These are phyloP conservation scores for Hypoxylon sp. DNA, from an alignment of 2,329 filamentous ascomycete genomes.

Conservation along the genomic window DNA sequence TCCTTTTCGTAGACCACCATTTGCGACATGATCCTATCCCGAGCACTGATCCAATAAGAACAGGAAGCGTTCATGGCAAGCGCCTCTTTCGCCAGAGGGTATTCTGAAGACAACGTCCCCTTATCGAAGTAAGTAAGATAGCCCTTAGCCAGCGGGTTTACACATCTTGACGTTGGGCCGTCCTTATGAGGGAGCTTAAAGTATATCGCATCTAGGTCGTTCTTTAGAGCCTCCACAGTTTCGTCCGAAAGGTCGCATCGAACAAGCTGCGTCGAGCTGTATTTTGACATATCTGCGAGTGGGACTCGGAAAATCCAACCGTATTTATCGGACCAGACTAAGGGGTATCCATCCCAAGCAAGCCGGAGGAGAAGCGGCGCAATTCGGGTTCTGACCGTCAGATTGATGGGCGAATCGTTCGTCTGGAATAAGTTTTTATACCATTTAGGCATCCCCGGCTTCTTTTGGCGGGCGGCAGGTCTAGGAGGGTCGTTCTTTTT, in stretches of 20 bases:
- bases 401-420: slow-evolving; percentile 73
- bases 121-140: slow-evolving; percentile 93
- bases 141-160: slow-evolving; percentile 88
- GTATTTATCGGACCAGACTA: slow-evolving; percentile 92
- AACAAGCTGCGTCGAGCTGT: slow-evolving; percentile 77
- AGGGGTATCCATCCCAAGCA: slow-evolving; percentile 87
- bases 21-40: slow-evolving; percentile 93
- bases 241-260: slow-evolving; percentile 83
- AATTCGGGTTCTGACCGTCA: slow-evolving; percentile 89
- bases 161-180: slow-evolving; percentile 85
- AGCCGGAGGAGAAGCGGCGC: slow-evolving; percentile 86
- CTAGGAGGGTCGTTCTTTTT: slow-evolving; percentile 84
- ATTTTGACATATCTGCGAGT: slow-evolving; percentile 69
- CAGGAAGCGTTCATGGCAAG: slow-evolving; percentile 99
- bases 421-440: slow-evolving; percentile 90
- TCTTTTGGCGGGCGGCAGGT: slow-evolving; percentile 86
- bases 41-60: slow-evolving; percentile 98
- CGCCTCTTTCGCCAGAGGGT: slow-evolving; percentile 89
- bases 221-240: slow-evolving; percentile 71
- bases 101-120: slow-evolving; percentile 87
- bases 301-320: slow-evolving; percentile 93
- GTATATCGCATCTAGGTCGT: slow-evolving; percentile 76
- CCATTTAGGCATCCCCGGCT: slow-evolving; percentile 94
- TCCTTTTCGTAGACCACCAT: slow-evolving; percentile 90
- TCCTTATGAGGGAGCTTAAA: slow-evolving; percentile 98